A percentile compares a stretch with the other conserved stretches of the same genome.
Evolutionary conservation across 176 grass and related monocot species (phyloP).

Genomic region (Aegilops bicornis): DNA sequence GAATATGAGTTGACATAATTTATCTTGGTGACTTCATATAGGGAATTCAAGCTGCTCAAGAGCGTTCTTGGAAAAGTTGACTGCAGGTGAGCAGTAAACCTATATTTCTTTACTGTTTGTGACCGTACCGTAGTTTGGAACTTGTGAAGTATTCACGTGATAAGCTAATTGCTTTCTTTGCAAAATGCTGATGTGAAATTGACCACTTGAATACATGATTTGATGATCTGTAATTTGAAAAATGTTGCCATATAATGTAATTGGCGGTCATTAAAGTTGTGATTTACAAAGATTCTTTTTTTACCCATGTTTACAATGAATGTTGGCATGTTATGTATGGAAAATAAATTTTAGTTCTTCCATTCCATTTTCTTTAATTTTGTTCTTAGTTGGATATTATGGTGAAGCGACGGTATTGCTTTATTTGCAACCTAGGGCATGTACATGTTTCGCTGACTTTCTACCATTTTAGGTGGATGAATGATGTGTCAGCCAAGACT

Average conservation of each 20-base stretch:
- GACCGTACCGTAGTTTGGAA: not conserved
- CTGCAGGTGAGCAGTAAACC: slow-evolving; percentile 41
- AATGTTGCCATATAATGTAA: not conserved
- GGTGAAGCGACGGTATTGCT: not conserved
- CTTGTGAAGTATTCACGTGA: not conserved
- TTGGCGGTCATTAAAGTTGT: not conserved
- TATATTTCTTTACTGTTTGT: not conserved
- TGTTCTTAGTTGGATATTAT: not conserved
- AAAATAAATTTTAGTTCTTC: not conserved
- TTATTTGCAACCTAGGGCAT: not conserved
- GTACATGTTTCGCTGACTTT: not conserved
- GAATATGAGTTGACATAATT: not conserved
- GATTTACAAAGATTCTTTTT: not conserved
- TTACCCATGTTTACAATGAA: not conserved
- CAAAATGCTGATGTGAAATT: not conserved
- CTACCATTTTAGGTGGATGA: slow-evolving; percentile 14
- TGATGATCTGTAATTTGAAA: not conserved
- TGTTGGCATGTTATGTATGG: not conserved
- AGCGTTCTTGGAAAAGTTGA: slow-evolving; percentile 79
- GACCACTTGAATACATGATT: not conserved
- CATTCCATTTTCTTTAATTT: not conserved
- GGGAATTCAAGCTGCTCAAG: slow-evolving; percentile 80
- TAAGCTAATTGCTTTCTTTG: not conserved
- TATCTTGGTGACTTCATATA: slow-evolving; percentile 33
- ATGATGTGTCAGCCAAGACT: not conserved